Evolutionary conservation across 306 rosid species (phyloP).

Genomic region (Clitoria ternatea): DNA sequence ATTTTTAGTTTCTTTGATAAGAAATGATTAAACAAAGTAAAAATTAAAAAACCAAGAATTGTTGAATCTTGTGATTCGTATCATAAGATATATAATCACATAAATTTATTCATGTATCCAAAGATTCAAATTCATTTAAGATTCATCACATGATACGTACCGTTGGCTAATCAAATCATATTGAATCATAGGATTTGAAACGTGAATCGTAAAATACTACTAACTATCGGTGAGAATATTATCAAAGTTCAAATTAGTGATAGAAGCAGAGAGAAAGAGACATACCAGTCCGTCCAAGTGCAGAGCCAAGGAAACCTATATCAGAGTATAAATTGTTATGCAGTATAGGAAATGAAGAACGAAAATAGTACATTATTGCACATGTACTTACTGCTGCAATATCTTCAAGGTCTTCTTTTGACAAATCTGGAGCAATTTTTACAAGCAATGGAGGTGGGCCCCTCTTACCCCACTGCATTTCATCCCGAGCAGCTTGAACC

Average conservation of each 20-base stretch:
- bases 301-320: conserved; percentile 83
- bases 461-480: conserved; percentile 99
- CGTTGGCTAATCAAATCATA: too few relatives aligned
- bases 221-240: too few relatives aligned
- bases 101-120: too few relatives aligned
- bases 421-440: conserved; percentile 97
- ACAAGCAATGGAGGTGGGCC: conserved; percentile 98
- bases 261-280: conserved; percentile 21
- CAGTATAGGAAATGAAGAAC: conserved; percentile 5
- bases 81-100: too few relatives aligned
- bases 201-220: too few relatives aligned
- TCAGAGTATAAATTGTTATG: conserved; percentile 24
- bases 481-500: conserved; percentile 98
- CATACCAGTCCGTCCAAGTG: conserved; percentile 94
- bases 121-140: too few relatives aligned
- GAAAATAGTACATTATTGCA: conserved; percentile 5
- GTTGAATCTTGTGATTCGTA: too few relatives aligned
- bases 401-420: conserved; percentile 97
- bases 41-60: too few relatives aligned
- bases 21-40: too few relatives aligned
- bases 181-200: too few relatives aligned
- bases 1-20: too few relatives aligned
- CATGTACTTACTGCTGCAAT: conserved; percentile 87
- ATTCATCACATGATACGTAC: too few relatives aligned
- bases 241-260: conserved; percentile 21